These are phyloP conservation scores for Phytophthora pseudosyringae DNA, from an alignment of 352 stramenopile genomes.

Conservation along the genomic window DNA sequence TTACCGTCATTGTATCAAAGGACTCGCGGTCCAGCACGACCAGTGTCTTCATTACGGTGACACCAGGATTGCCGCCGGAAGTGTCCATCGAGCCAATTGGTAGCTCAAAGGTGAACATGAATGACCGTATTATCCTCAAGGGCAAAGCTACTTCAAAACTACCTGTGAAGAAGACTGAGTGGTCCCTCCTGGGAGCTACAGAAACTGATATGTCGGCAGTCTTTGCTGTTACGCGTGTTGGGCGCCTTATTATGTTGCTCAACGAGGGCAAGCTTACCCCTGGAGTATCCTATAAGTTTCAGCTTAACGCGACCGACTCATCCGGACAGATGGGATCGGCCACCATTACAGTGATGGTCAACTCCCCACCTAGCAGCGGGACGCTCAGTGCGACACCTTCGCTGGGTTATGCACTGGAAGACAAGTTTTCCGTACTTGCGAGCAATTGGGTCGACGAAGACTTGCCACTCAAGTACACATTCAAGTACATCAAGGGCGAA, in stretches of 20 bases:
- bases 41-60: slow-evolving; percentile 53
- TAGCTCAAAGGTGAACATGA: slow-evolving; percentile 57
- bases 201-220: slow-evolving; percentile 35
- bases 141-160: slow-evolving; percentile 55
- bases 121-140: slow-evolving; percentile 63
- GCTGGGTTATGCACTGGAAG: slow-evolving; percentile 55
- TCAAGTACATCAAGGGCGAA: slow-evolving; percentile 72
- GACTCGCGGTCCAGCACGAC: slow-evolving; percentile 41
- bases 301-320: slow-evolving; percentile 54
- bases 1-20: slow-evolving; percentile 51
- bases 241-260: slow-evolving; percentile 58
- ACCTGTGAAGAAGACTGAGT: slow-evolving; percentile 48
- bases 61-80: slow-evolving; percentile 52
- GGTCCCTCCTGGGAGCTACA: slow-evolving; percentile 48
- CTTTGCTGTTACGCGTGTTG: slow-evolving; percentile 48
- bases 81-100: slow-evolving; percentile 60
- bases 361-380: slow-evolving; percentile 61
- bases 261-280: slow-evolving; percentile 49
- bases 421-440: slow-evolving; percentile 55
- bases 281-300: slow-evolving; percentile 56
- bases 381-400: slow-evolving; percentile 46
- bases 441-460: slow-evolving; percentile 77
- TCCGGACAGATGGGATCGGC: slow-evolving; percentile 46
- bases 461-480: slow-evolving; percentile 69
- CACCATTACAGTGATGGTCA: slow-evolving; percentile 53